Evolutionary conservation across 1,284 basidiomycete genomes (phyloP).

Genomic region (Trichosporon sp.): DNA sequence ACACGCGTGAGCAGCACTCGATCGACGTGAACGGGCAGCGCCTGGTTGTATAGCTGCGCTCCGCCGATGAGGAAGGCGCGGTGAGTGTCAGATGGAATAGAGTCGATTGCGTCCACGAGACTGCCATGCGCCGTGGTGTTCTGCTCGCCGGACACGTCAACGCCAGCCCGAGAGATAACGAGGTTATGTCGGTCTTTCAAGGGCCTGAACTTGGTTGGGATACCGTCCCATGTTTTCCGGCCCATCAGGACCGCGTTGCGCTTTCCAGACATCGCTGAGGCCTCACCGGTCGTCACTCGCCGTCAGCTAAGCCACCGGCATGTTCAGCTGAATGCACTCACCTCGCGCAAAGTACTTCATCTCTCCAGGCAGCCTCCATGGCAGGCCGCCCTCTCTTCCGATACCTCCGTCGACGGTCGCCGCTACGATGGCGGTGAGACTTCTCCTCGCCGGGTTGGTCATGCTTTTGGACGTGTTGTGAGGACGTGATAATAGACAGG

Average conservation of each 20-base stretch:
- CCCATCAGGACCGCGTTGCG: constrained; percentile 91
- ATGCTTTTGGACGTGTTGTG: background rate
- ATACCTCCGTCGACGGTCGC: constrained; percentile 85
- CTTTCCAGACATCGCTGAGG: constrained; percentile 26
- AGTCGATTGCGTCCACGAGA: constrained; percentile 32
- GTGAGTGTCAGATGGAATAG: constrained; percentile 19
- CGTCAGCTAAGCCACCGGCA: background rate
- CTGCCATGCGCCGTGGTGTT: constrained; percentile 32
- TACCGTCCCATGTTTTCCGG: constrained; percentile 95
- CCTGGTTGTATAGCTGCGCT: constrained; percentile 70
- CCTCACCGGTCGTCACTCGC: constrained; percentile 43
- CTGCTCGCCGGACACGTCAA: constrained; percentile 55
- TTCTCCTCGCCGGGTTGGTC: background rate
- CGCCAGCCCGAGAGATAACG: constrained; percentile 66
- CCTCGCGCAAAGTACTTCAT: constrained; percentile 86
- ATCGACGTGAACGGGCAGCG: constrained; percentile 60
- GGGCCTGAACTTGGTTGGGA: constrained; percentile 82
- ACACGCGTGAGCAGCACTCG: constrained; percentile 84
- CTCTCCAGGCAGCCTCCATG: constrained; percentile 85
- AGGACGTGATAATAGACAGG: background rate
- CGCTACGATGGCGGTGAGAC: constrained; percentile 84
- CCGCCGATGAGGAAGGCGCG: constrained; percentile 82
- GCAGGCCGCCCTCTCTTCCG: constrained; percentile 66
- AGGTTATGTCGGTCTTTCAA: constrained; percentile 72
- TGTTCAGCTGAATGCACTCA: constrained; percentile 20